These are phyloP conservation scores for Cytospora piceae DNA, from an alignment of 2,329 filamentous ascomycete genomes.

Conservation along the genomic window DNA sequence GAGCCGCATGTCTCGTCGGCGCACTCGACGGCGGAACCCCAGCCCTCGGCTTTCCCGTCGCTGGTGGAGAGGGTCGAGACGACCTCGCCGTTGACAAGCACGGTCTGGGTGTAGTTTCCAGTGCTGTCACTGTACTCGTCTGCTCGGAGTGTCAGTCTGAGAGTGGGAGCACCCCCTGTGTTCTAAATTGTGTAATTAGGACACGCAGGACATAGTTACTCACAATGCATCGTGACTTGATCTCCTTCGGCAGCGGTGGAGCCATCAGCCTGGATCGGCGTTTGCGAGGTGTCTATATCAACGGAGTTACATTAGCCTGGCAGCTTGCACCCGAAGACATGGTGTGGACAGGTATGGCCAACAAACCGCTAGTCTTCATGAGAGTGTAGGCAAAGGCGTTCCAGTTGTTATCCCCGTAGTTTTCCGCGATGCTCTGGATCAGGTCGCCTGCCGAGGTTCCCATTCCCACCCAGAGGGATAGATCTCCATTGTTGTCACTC, in stretches of 20 bases:
- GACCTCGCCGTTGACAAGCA: slow-evolving; percentile 39
- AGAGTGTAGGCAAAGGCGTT: slow-evolving; percentile 49
- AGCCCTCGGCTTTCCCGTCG: slow-evolving; percentile 47
- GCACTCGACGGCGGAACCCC: slow-evolving; percentile 56
- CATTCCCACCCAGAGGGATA: slow-evolving; percentile 54
- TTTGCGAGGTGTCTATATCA: slow-evolving; percentile 37
- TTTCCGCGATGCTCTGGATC: slow-evolving; percentile 52
- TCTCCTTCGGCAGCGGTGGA: slow-evolving; percentile 36
- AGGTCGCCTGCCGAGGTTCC: slow-evolving; percentile 50
- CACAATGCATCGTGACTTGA: slow-evolving; percentile 47
- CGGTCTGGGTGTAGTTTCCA: slow-evolving; percentile 46
- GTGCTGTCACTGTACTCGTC: slow-evolving; percentile 39
- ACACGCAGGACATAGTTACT: slow-evolving; percentile 15
- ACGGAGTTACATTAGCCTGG: background rate
- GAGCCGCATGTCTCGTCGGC: slow-evolving; percentile 77
- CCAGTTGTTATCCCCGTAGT: slow-evolving; percentile 40
- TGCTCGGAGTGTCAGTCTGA: background rate
- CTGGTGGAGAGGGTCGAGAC: slow-evolving; percentile 51
- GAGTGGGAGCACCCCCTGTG: background rate
- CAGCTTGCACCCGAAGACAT: background rate
- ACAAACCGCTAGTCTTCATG: slow-evolving; percentile 38
- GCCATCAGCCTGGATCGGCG: slow-evolving; percentile 40
- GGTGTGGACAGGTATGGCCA: slow-evolving; percentile 10
- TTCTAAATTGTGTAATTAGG: background rate
- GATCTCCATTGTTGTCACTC: slow-evolving; percentile 41